Evolutionary conservation across 2,329 filamentous ascomycete species (phyloP).

Genomic region (Hypoxylon sp.): DNA sequence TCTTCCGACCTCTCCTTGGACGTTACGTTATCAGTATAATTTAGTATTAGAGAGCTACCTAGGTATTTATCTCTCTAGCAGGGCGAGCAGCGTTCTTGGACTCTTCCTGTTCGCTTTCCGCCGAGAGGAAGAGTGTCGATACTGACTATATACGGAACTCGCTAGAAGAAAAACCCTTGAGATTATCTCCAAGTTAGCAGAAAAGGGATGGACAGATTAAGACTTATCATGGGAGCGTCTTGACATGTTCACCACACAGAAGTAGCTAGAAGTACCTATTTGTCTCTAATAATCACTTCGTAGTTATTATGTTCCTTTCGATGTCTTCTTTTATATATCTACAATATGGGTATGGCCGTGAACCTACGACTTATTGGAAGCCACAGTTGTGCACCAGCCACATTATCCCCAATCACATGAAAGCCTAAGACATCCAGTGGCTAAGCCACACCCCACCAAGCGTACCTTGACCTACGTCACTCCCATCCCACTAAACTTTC

Average conservation of each 20-base stretch:
- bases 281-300: neutral
- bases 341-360: no score
- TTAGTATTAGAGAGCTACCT: no score
- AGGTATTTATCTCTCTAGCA: no score
- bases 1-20: neutral
- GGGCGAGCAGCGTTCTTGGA: no score
- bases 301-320: neutral
- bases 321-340: neutral
- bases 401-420: neutral
- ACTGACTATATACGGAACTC: no score
- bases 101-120: no score
- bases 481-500: slow-evolving; percentile 2
- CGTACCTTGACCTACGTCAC: slow-evolving; percentile 16
- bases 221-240: no score
- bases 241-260: no score
- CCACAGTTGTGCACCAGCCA: slow-evolving; percentile 2
- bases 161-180: no score
- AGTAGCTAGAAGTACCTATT: neutral
- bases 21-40: no score
- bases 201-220: neutral
- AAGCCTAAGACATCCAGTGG: neutral
- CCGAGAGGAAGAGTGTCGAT: no score
- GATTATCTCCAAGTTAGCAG: no score
- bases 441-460: neutral
- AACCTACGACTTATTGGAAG: neutral